Conservation (phyloP, 2,329 filamentous ascomycete genomes). For the Pestalotiopsis sp. region DNA sequence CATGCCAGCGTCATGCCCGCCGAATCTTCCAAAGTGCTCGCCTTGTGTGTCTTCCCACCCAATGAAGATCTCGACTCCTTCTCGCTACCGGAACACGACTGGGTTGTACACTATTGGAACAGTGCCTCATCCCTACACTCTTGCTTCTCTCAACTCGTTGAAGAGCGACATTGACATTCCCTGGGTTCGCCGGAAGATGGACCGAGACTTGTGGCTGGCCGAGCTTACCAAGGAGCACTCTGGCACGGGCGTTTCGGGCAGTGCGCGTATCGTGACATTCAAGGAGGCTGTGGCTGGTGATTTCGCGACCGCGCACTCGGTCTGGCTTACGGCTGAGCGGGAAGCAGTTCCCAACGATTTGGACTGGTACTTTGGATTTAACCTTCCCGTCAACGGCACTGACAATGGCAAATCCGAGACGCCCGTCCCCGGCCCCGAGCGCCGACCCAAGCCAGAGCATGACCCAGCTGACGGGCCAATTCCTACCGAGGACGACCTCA, state of each 20-base stretch:
- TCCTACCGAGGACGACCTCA: slow-evolving; percentile 54
- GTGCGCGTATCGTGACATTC: slow-evolving; percentile 70
- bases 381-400: slow-evolving; percentile 63
- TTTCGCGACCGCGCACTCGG: slow-evolving; percentile 61
- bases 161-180: slow-evolving; percentile 62
- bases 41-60: slow-evolving; percentile 70
- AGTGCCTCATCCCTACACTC: slow-evolving; percentile 90
- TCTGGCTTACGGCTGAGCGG: slow-evolving; percentile 81
- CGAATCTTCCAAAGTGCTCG: slow-evolving; percentile 74
- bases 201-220: slow-evolving; percentile 79
- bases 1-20: slow-evolving; percentile 78
- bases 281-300: slow-evolving; percentile 81
- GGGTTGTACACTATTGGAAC: slow-evolving; percentile 80
- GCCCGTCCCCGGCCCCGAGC: slow-evolving; percentile 61
- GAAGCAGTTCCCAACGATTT: slow-evolving; percentile 66
- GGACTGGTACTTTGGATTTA: slow-evolving; percentile 90
- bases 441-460: slow-evolving; percentile 52
- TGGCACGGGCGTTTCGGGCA: slow-evolving; percentile 63
- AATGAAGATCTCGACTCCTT: slow-evolving; percentile 68
- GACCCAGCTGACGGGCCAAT: slow-evolving; percentile 52
- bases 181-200: slow-evolving; percentile 68
- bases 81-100: slow-evolving; percentile 72
- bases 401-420: slow-evolving; percentile 57
- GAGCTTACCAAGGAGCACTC: slow-evolving; percentile 72
- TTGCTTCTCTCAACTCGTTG: slow-evolving; percentile 68